Conservation (phyloP, 2,329 filamentous ascomycete genomes). For the Penicillium rolfsii region DNA sequence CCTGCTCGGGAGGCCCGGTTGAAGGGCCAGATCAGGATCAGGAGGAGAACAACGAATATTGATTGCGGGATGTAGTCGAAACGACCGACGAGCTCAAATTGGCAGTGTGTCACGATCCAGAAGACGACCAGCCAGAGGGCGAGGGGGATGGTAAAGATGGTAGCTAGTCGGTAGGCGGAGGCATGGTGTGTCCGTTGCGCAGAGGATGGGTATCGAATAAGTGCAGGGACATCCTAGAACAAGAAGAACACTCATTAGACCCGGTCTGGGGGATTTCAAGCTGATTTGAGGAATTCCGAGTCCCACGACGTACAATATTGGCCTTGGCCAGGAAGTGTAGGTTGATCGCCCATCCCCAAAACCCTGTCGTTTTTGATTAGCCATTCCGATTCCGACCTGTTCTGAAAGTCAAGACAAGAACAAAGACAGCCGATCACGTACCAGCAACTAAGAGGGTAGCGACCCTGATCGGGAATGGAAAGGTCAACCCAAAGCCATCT, state of each 20-base stretch:
- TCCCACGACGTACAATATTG: slow-evolving; percentile 65
- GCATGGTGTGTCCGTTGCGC: slow-evolving; percentile 74
- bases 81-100: slow-evolving; percentile 68
- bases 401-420: not conserved
- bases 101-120: slow-evolving; percentile 77
- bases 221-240: slow-evolving; percentile 71
- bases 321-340: slow-evolving; percentile 79
- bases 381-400: not conserved
- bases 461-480: slow-evolving; percentile 88
- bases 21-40: slow-evolving; percentile 73
- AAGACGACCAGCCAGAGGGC: slow-evolving; percentile 74
- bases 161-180: slow-evolving; percentile 84
- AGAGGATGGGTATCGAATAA: slow-evolving; percentile 83
- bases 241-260: slow-evolving; percentile 23
- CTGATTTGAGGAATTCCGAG: not conserved
- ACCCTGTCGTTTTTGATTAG: slow-evolving; percentile 57
- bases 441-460: slow-evolving; percentile 83
- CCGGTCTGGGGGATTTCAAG: not conserved
- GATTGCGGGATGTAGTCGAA: slow-evolving; percentile 87
- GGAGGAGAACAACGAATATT: slow-evolving; percentile 73
- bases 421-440: slow-evolving; percentile 47
- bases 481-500: slow-evolving; percentile 82
- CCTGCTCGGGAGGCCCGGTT: slow-evolving; percentile 70
- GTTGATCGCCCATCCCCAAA: slow-evolving; percentile 95
- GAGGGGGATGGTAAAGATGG: slow-evolving; percentile 73